Evolutionary conservation across 202 grass and related monocot genomes (phyloP).

Genomic region (Schoenoplectus triqueter): DNA sequence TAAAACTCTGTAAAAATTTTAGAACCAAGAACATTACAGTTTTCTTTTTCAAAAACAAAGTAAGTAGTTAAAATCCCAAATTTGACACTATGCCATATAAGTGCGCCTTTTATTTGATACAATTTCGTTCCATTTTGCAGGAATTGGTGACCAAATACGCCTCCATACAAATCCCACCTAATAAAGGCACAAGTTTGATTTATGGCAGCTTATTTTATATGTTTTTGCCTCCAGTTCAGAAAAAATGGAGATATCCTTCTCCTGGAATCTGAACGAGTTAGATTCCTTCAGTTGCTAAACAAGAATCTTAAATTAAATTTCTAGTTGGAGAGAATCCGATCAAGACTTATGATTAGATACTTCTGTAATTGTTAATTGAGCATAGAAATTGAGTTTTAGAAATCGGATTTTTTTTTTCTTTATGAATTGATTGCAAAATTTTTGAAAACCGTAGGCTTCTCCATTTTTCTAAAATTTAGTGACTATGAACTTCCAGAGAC

Average conservation of each 20-base stretch:
- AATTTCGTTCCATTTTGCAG: constrained; percentile 1
- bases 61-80: neutral
- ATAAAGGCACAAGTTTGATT: constrained; percentile 35
- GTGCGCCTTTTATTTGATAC: neutral
- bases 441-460: neutral
- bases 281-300: neutral
- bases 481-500: neutral
- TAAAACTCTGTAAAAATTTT: neutral
- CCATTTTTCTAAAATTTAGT: constrained; percentile 8
- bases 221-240: neutral
- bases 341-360: neutral
- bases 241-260: constrained; percentile 10
- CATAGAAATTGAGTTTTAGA: neutral
- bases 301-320: neutral
- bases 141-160: constrained; percentile 32
- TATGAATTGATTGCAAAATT: neutral
- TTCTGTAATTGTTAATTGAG: neutral
- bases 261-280: neutral
- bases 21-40: neutral
- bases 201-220: constrained; percentile 22
- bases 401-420: neutral
- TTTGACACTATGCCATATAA: neutral
- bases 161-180: constrained; percentile 30
- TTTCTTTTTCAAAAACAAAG: neutral
- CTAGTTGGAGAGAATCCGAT: neutral